Evolutionary conservation across 495 filamentous ascomycete genomes (phyloP), one percentile per base, ranked within the genome.

Genomic region (Physcia stellaris): DNA sequence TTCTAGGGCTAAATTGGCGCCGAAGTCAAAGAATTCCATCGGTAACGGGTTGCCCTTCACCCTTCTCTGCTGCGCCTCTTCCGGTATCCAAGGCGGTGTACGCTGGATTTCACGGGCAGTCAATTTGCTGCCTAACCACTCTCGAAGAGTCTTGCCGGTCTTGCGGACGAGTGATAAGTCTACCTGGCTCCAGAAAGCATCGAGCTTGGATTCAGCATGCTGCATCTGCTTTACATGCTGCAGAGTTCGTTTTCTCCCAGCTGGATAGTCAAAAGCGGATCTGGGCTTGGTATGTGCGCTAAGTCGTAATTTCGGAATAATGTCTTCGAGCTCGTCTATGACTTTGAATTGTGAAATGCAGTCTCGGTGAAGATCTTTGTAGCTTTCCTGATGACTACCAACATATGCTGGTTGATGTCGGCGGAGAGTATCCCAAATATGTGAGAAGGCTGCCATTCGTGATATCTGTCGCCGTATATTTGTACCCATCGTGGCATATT

Each of bases 211-310:
- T 16, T 37, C 34, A 24, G 34, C 34, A 3, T 5, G 20, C 6
- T 24, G 34, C 34, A 37, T 37, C 16, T 37, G 34, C 12, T 37
- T 24, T n/a, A 24, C 19, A 10, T 23, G 34, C 17, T 37, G 15
- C 19, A n/a, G 17, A 10, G 34, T 37, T 17, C 15, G 20, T 22
- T 24, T 37, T n/a, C 12, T 37, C 16, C 34, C 34, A 20, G 18
- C 19, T 3, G 34, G 19, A 23, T 37, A 37, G 12, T 4, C 12
- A 24, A 37, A 22, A n/a, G 34, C 21, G 11, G 10, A 23, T 3
- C 6, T 6, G 12, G 34, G 34, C 17, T 37, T 22, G 2, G 18
- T 9, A 17, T 24, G 18, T 11, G 3, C 2, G 2, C 34, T n/a
- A 3, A 23, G 34, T 24, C 21, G 18, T 24, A 17, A 12, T 6